These are phyloP conservation scores for Bipolaris zeicola DNA, from an alignment of 2,329 filamentous ascomycete species.

Conservation along the genomic window DNA sequence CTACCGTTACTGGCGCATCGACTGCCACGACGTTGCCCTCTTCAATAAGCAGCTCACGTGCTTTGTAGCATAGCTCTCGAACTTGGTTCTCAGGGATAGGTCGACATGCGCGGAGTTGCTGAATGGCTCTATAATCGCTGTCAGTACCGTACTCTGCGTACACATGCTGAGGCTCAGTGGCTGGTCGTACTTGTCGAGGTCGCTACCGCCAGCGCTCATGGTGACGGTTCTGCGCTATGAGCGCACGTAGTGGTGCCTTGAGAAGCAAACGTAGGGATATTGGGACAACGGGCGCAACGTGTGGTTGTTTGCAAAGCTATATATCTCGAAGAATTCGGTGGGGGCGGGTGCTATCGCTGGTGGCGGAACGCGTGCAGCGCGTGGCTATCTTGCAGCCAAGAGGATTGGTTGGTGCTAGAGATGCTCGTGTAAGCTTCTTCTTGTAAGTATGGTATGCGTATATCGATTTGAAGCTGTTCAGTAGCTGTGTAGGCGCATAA, in stretches of 20 bases:
- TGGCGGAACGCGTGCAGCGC: slow-evolving; percentile 13
- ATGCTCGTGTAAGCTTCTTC: background rate
- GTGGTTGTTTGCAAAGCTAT: slow-evolving; percentile 1
- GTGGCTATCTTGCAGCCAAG: background rate
- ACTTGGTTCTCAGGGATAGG: slow-evolving; percentile 96
- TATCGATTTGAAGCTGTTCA: background rate
- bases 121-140: slow-evolving; percentile 73
- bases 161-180: slow-evolving; percentile 15
- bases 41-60: slow-evolving; percentile 92
- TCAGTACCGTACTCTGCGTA: slow-evolving; percentile 15
- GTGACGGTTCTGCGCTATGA: slow-evolving; percentile 20
- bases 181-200: slow-evolving; percentile 79
- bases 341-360: slow-evolving; percentile 13
- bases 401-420: background rate
- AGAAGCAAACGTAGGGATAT: background rate
- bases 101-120: slow-evolving; percentile 91
- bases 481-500: background rate
- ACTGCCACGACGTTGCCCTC: slow-evolving; percentile 97
- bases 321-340: slow-evolving; percentile 2
- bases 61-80: slow-evolving; percentile 95
- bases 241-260: slow-evolving; percentile 19
- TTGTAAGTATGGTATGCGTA: slow-evolving; percentile 5
- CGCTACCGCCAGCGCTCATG: slow-evolving; percentile 71
- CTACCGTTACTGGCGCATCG: slow-evolving; percentile 88
- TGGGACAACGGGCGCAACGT: slow-evolving; percentile 1